A percentile compares a stretch with the other conserved stretches of the same genome.
Conservation (phyloP, 306 rosid species). For the Castanopsis chinensis region DNA sequence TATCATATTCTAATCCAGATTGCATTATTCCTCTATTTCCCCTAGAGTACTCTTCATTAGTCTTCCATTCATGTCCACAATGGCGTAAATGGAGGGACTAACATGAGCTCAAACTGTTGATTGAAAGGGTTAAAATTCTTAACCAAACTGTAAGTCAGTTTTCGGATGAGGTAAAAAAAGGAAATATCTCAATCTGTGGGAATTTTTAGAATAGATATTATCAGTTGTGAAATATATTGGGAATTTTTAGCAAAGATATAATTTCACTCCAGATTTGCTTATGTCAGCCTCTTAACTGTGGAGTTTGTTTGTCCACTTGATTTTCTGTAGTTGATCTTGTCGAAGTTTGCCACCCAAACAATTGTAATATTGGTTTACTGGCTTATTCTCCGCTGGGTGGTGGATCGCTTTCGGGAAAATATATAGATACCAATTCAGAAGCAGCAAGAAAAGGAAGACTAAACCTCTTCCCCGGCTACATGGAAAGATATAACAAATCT, state of each 20-base stretch:
- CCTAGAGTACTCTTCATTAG: not conserved
- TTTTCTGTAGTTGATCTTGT: constrained; percentile 71
- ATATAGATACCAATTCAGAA: constrained; percentile 59
- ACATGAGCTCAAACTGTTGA: not conserved
- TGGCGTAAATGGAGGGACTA: not conserved
- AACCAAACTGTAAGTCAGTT: not conserved
- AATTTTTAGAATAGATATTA: not conserved
- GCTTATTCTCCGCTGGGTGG: constrained; percentile 81
- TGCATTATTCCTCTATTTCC: not conserved
- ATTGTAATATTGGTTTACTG: constrained; percentile 74
- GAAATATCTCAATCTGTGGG: not conserved
- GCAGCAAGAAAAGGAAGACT: constrained; percentile 67
- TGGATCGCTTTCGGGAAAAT: constrained; percentile 81
- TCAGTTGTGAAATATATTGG: not conserved
- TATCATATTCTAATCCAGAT: not conserved
- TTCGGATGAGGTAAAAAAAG: not conserved
- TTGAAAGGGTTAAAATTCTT: not conserved
- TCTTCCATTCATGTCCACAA: not conserved
- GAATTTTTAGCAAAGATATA: not conserved
- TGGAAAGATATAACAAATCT: constrained; percentile 86
- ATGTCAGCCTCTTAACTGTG: not conserved
- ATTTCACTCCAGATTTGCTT: not conserved
- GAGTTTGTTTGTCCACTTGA: constrained; percentile 14
- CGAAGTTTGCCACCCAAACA: constrained; percentile 88
- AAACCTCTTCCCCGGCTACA: constrained; percentile 81